Evolutionary conservation across 495 filamentous ascomycete species (phyloP).

Genomic region (Penicillium ucsense): DNA sequence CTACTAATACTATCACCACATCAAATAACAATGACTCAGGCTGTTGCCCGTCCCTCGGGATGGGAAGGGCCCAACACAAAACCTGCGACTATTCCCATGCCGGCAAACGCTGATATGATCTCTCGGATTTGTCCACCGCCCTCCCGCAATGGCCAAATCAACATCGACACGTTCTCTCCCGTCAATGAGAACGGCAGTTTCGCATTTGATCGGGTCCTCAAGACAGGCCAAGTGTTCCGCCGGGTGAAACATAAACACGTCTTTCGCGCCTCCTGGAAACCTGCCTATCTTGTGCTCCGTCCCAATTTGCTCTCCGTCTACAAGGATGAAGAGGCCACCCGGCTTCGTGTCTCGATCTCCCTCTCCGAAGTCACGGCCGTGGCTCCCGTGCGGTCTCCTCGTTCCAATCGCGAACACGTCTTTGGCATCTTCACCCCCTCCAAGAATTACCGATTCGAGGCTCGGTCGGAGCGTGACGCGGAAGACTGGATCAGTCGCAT

Average conservation of each 20-base stretch:
- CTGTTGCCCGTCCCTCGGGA: slow-evolving; percentile 14
- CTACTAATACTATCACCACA: no score
- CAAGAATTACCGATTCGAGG: slow-evolving; percentile 85
- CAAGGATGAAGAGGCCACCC: slow-evolving; percentile 81
- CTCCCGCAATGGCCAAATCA: slow-evolving; percentile 42
- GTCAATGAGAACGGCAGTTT: slow-evolving; percentile 95
- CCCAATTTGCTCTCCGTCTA: slow-evolving; percentile 93
- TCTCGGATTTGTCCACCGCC: slow-evolving; percentile 8
- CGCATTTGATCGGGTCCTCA: slow-evolving; percentile 86
- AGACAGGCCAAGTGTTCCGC: slow-evolving; percentile 75
- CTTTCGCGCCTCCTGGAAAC: slow-evolving; percentile 63
- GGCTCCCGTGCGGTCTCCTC: slow-evolving; percentile 76
- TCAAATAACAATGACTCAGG: slow-evolving; percentile 12
- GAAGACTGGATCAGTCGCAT: slow-evolving; percentile 83
- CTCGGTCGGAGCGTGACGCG: slow-evolving; percentile 59
- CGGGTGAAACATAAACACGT: slow-evolving; percentile 93
- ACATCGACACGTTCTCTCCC: slow-evolving; percentile 60
- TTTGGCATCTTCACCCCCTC: slow-evolving; percentile 92
- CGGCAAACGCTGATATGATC: slow-evolving; percentile 12
- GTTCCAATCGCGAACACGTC: slow-evolving; percentile 66
- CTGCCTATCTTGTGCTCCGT: slow-evolving; percentile 79
- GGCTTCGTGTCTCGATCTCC: slow-evolving; percentile 76
- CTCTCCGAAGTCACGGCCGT: slow-evolving; percentile 88
- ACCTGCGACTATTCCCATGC: slow-evolving; percentile 17
- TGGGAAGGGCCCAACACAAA: slow-evolving; percentile 17